A percentile compares a stretch with the other conserved stretches of the same genome.
phyloP scores from a whole-genome alignment of 1,284 basidiomycete species.

The Singerocomus rubriflavus region DNA sequence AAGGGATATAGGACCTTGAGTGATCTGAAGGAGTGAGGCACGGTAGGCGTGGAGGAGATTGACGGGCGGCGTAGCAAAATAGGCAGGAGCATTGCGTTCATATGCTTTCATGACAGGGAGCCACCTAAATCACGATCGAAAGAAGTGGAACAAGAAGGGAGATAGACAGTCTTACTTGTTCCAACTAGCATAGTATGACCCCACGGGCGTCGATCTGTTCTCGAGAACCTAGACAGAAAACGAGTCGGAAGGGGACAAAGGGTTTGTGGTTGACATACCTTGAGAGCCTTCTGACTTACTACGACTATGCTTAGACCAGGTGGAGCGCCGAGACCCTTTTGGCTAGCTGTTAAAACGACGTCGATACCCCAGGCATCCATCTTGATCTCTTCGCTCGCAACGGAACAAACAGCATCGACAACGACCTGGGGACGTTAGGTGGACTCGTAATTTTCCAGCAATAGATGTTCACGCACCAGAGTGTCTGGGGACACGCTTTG shows the following conservation, averaged over 20 bases:
- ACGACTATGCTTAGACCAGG: conserved; percentile 89
- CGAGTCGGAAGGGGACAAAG: neutral
- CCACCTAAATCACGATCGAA: conserved; percentile 55
- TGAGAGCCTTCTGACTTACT: conserved; percentile 79
- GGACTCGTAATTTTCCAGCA: neutral
- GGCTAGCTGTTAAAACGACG: conserved; percentile 85
- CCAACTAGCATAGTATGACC: conserved; percentile 90
- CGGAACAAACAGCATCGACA: conserved; percentile 93
- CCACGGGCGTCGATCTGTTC: conserved; percentile 65
- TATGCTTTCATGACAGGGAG: conserved; percentile 92
- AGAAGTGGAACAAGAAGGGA: neutral
- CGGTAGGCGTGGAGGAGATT: conserved; percentile 93
- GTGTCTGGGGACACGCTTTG: conserved; percentile 82
- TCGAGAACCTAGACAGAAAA: conserved; percentile 55
- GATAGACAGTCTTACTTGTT: conserved; percentile 51
- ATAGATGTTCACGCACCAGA: conserved; percentile 47
- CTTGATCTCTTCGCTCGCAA: conserved; percentile 93
- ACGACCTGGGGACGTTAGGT: conserved; percentile 50
- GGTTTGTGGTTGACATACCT: conserved; percentile 35
- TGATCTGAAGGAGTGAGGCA: conserved; percentile 75
- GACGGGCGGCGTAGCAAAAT: conserved; percentile 95
- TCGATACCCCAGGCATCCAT: conserved; percentile 96
- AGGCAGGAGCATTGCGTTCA: conserved; percentile 68
- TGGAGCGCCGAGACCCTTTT: conserved; percentile 96
- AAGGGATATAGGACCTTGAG: conserved; percentile 56